Evolutionary conservation across 106 monocot genomes (phyloP).

Genomic region (Amphibolis antarctica): DNA sequence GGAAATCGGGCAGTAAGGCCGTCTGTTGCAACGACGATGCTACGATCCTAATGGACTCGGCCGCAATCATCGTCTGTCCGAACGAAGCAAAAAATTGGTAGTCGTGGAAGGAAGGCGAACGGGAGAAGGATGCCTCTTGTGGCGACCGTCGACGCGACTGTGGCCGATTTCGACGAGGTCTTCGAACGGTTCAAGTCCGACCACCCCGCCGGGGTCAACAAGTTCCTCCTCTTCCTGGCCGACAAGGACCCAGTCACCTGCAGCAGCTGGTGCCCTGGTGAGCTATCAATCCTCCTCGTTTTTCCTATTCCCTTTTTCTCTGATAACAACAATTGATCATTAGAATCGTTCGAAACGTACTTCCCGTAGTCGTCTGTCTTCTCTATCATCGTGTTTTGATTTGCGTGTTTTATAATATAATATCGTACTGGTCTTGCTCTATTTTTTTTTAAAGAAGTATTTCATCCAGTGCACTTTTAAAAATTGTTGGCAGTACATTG

Average conservation of each 20-base stretch:
- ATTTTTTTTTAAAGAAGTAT: neutral
- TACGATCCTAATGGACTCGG: no score
- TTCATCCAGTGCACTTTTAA: no score
- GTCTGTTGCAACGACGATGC: no score
- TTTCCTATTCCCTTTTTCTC: neutral
- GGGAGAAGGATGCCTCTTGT: slow-evolving; percentile 13
- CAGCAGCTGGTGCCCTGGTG: slow-evolving; percentile 30
- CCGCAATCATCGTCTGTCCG: no score
- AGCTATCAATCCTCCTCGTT: neutral
- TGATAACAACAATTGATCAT: no score
- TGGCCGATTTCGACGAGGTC: slow-evolving; percentile 11
- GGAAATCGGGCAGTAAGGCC: no score
- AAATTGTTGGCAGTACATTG: no score
- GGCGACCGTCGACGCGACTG: slow-evolving; percentile 10
- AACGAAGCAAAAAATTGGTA: no score
- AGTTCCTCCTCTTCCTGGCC: slow-evolving; percentile 26
- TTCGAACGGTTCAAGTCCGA: slow-evolving; percentile 24
- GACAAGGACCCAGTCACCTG: slow-evolving; percentile 21
- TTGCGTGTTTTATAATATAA: neutral
- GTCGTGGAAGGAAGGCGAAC: neutral
- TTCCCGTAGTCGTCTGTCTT: neutral
- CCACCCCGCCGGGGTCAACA: slow-evolving; percentile 7
- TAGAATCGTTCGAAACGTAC: no score
- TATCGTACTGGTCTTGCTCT: neutral
- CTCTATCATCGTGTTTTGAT: neutral